Base-by-base conservation (phyloP, 2,329 filamentous ascomycete genomes). In the Hirsutella rhossiliensis region DNA sequence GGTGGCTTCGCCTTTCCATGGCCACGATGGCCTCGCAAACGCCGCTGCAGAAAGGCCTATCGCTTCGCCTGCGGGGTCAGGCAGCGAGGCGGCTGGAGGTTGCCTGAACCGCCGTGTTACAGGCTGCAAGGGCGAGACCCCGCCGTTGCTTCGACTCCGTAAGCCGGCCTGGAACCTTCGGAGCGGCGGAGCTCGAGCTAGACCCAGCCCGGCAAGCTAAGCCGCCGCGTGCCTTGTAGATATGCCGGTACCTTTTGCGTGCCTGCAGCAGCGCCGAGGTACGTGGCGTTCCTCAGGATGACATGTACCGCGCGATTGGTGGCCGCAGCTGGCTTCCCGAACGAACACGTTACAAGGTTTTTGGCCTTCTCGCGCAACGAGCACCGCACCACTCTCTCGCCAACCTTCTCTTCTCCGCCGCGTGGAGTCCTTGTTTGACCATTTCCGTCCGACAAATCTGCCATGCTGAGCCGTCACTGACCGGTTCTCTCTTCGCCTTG, bases 381-480 rank as follows among this genome's bases (percentile, higher is more conserved):
- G 27, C 36, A n/a, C 20, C 36, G 37, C 38, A 45, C 43, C 39
- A 20, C 42, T 44, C 42, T 44, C 17, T 45, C 46, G 36, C 38
- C 48, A 45, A 46, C 46, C 45, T 48, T 49, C 28, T n/a, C 13
- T 36, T 5, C 30, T 31, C 19, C 55, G 53, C 54, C 57, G 61
- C 59, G 57, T 62, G 59, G 58, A 54, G 57, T 51, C 9, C 3
- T 27, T 27, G 6, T 6, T 9, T 9, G 5, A 27, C 23, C 23
- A 27, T 27, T 49, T 47, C 11, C 27, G 43, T 48, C 53, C 54
- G 52, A 53, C 52, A 56, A 55, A 50, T 53, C 52, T 55, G 48
- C 47, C 56, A 60, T 60, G 58, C 52, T 52, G 52, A 47, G 46
- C 42, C 48, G 47, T 48, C 52, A 50, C 45, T 47, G 36, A 42